Base-by-base conservation (phyloP, 2,329 filamentous ascomycete species). In the Aspergillus sclerotialis region DNA sequence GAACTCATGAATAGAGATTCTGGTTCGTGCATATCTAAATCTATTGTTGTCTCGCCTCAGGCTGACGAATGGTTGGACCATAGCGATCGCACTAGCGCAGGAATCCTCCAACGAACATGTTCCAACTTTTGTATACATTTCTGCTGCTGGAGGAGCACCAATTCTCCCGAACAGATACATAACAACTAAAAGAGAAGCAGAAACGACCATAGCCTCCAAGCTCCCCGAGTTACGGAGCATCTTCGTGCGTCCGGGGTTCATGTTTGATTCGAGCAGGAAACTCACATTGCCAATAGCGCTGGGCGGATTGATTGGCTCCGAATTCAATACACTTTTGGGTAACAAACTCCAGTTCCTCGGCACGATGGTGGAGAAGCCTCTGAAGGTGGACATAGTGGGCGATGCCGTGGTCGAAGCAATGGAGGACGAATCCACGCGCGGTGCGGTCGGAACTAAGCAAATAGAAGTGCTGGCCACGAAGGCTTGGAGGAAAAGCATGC, bases 1-100 rank as follows among this genome's bases (percentile, higher is more conserved):
- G 92, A 96, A 68, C 73, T 88, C 40, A 95, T 98, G 87, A 98
- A 98, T 66, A 77, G 92, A 37, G 90, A 96, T 65, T 74, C 74
- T 28, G 72, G 72, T 75, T 53, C 19, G 56, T 53, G 32, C 18
- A 30, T 14, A 21, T 18, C 21, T 30, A 16, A 32, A 35, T 21
- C 16, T 29, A 28, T 25, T 10, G 14, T 8, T 29, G 17, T 13
- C 12, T 12, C n/a, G 7, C 9, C n/a, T 5, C 13, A 26, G 6
- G 31, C 34, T 45, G 32, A 42, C 38, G 25, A n/a, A 26, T 30
- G 31, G n/a, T 6, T 32, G 21, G 31, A 39, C 47, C 38, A 78
- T 70, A 66, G 90, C 90, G 30, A 78, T 96, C 41, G 75, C 82
- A 35, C 73, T 95, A 10, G 92, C 90, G 10, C 78, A 82, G 52